Evolutionary conservation across 345 rosid genomes (phyloP).

Genomic region (Gossypium bickii): DNA sequence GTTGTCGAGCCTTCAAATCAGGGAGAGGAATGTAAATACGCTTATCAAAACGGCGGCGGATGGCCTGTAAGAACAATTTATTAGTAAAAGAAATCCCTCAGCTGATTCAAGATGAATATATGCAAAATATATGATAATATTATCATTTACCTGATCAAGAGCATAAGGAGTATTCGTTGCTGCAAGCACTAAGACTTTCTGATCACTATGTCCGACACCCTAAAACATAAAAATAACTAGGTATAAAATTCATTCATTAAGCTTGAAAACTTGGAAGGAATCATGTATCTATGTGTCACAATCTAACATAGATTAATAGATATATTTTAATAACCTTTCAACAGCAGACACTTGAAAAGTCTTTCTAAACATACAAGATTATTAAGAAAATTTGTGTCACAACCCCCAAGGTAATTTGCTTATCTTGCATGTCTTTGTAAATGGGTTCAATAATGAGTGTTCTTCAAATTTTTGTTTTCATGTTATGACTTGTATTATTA

Average conservation of each 20-base stretch:
- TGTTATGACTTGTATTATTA: not conserved
- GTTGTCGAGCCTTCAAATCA: constrained; percentile 72
- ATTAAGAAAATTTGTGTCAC: not conserved
- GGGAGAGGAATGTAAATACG: constrained; percentile 86
- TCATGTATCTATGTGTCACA: not conserved
- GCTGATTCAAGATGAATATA: constrained; percentile 13
- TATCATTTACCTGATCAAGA: constrained; percentile 56
- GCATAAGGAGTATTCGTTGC: constrained; percentile 87
- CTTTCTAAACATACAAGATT: not conserved
- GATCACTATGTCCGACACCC: constrained; percentile 76
- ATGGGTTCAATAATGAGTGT: not conserved
- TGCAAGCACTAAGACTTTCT: constrained; percentile 82
- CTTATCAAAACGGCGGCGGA: constrained; percentile 79
- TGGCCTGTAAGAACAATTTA: constrained; percentile 45
- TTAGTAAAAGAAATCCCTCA: constrained; percentile 18
- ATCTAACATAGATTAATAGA: not conserved
- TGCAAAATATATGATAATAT: not conserved
- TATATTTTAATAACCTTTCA: not conserved
- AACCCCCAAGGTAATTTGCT: not conserved
- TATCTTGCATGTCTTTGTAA: not conserved
- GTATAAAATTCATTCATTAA: not conserved
- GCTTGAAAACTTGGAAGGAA: constrained; percentile 3
- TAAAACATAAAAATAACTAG: constrained; percentile 21
- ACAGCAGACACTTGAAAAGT: not conserved
- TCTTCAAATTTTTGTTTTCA: not conserved